These are phyloP conservation scores for Aethionema arabicum DNA, from an alignment of 345 rosid genomes.

Conservation along the genomic window DNA sequence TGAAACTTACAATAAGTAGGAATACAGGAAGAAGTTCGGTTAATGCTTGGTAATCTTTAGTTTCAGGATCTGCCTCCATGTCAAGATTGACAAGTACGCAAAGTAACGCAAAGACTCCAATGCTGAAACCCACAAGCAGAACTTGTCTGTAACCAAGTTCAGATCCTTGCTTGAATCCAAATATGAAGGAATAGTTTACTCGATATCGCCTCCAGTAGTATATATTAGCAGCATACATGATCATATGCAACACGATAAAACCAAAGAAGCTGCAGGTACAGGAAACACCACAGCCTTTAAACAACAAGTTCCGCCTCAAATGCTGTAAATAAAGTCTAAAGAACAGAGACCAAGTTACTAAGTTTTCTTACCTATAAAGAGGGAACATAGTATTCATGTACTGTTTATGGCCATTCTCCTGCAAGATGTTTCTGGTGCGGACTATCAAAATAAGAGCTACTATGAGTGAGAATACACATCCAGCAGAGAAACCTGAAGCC, in stretches of 20 bases:
- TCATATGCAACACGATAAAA: conserved; percentile 45
- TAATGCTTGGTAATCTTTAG: conserved; percentile 32
- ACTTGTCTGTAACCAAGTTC: conserved; percentile 49
- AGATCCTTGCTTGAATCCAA: conserved; percentile 51
- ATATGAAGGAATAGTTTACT: conserved; percentile 51
- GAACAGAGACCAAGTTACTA: conserved; percentile 1
- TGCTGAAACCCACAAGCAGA: conserved; percentile 44
- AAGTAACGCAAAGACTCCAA: conserved; percentile 41
- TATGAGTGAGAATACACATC: conserved; percentile 53
- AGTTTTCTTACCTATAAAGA: conserved; percentile 50
- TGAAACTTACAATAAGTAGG: conserved; percentile 38
- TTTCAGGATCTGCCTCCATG: conserved; percentile 50
- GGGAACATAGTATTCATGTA: conserved; percentile 70
- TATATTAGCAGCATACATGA: conserved; percentile 45
- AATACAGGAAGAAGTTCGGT: conserved; percentile 49
- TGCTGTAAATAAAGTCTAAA: not conserved
- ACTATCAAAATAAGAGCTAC: conserved; percentile 45
- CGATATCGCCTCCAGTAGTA: conserved; percentile 46
- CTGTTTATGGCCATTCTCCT: conserved; percentile 23
- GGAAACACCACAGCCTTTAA: conserved; percentile 15
- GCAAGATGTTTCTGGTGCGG: conserved; percentile 43
- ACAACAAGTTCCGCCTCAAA: conserved; percentile 15
- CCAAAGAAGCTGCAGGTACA: conserved; percentile 46
- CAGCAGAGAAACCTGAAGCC: conserved; percentile 53
- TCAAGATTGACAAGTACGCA: conserved; percentile 49